A percentile compares a stretch with the other conserved stretches of the same genome.
Evolutionary conservation across 257 asterid species (phyloP).

Genomic region (Penstemon eatonii): DNA sequence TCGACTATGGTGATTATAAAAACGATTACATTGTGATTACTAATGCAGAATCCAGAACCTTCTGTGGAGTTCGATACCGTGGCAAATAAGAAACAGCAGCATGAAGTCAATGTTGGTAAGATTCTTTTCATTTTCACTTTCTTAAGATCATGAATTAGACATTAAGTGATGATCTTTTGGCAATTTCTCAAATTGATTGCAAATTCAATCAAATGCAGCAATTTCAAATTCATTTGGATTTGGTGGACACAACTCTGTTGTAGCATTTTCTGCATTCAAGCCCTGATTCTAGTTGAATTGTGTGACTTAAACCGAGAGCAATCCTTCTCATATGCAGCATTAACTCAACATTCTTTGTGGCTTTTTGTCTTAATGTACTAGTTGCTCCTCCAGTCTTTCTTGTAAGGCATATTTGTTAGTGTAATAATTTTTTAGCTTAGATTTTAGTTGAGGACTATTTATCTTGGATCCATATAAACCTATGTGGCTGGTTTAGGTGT

Average conservation of each 20-base stretch:
- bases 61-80: conserved; percentile 84
- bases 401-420: conserved; percentile 20
- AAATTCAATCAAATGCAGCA: conserved; percentile 45
- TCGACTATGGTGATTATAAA: background rate
- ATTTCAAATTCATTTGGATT: conserved; percentile 87
- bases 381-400: conserved; percentile 19
- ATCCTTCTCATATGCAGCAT: conserved; percentile 1
- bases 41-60: conserved; percentile 81
- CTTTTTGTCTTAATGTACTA: conserved; percentile 20
- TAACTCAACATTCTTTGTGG: background rate
- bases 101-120: conserved; percentile 90
- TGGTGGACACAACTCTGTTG: conserved; percentile 92
- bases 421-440: conserved; percentile 28
- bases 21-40: conserved; percentile 7
- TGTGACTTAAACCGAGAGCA: conserved; percentile 22
- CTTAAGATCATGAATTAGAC: background rate
- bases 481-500: conserved; percentile 1
- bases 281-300: conserved; percentile 33
- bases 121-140: conserved; percentile 5
- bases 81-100: conserved; percentile 82
- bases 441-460: conserved; percentile 18
- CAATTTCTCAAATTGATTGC: background rate
- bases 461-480: conserved; percentile 19
- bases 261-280: conserved; percentile 63
- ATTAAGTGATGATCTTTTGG: background rate